Percentiles rank a stretch among this genome's conserved stretches.
These are phyloP conservation scores for Sporothrix protearum DNA, from an alignment of 2,329 filamentous ascomycete genomes.

Conservation along the genomic window DNA sequence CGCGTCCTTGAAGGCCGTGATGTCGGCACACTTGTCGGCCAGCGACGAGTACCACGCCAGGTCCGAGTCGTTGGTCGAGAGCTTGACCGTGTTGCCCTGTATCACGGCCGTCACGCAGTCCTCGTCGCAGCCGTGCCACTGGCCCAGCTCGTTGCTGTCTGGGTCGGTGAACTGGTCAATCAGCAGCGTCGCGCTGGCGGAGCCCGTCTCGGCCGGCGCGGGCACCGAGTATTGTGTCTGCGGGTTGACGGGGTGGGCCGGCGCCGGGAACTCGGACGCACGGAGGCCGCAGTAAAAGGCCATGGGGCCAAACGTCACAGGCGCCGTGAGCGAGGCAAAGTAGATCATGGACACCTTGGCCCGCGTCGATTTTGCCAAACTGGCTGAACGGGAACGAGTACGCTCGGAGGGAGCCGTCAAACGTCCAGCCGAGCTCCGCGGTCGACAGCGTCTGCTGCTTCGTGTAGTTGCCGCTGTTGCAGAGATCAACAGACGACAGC, in stretches of 20 bases:
- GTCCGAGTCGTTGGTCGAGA: conserved; percentile 54
- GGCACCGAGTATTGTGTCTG: conserved; percentile 43
- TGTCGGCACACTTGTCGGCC: conserved; percentile 52
- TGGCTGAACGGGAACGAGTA: conserved; percentile 56
- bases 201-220: conserved; percentile 43
- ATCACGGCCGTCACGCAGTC: conserved; percentile 50
- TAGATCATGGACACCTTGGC: conserved; percentile 52
- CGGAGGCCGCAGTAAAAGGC: conserved; percentile 55
- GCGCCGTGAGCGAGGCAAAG: conserved; percentile 45
- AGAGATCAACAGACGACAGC: conserved; percentile 46
- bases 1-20: conserved; percentile 51
- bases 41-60: conserved; percentile 35
- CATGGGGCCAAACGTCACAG: conserved; percentile 54
- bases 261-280: conserved; percentile 46
- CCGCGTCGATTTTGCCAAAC: conserved; percentile 48
- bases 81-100: conserved; percentile 42
- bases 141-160: conserved; percentile 55
- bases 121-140: conserved; percentile 66
- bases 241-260: conserved; percentile 25
- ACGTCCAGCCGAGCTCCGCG: conserved; percentile 55
- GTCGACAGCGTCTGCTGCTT: conserved; percentile 40
- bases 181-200: conserved; percentile 47
- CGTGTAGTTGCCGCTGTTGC: conserved; percentile 37
- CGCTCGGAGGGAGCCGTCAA: conserved; percentile 57
- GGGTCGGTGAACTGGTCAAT: conserved; percentile 58